Conservation (phyloP, 2,329 filamentous ascomycete genomes). For the Talaromyces sp. region DNA sequence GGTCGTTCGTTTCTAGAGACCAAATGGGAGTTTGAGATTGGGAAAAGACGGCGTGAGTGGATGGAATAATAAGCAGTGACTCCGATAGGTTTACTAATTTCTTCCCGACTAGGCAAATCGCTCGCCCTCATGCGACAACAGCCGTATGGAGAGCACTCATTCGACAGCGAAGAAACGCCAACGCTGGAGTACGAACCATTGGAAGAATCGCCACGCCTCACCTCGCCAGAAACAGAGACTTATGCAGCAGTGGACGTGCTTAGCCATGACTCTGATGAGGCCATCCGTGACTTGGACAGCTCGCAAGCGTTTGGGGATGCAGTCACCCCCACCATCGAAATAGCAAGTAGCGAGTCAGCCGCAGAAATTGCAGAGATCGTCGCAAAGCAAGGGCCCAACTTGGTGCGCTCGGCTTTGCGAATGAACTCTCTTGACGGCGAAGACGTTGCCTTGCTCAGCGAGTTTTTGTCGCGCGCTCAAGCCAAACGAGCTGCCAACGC, state of each 20-base stretch:
- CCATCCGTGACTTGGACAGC: background rate
- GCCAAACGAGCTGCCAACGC: slow-evolving; percentile 31
- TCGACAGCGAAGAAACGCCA: slow-evolving; percentile 1
- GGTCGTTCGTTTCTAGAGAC: slow-evolving; percentile 35
- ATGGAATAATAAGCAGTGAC: background rate
- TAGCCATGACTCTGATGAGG: slow-evolving; percentile 1
- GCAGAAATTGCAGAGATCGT: slow-evolving; percentile 20
- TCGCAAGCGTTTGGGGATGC: background rate
- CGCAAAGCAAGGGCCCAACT: slow-evolving; percentile 24
- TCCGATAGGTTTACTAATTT: slow-evolving; percentile 10
- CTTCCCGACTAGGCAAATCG: slow-evolving; percentile 9
- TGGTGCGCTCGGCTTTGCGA: slow-evolving; percentile 31
- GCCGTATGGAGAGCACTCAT: background rate
- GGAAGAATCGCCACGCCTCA: slow-evolving; percentile 1
- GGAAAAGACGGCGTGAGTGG: slow-evolving; percentile 13
- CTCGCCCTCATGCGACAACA: background rate
- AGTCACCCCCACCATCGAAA: background rate
- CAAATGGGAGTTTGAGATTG: slow-evolving; percentile 32
- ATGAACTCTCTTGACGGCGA: slow-evolving; percentile 32
- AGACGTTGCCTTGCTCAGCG: slow-evolving; percentile 33
- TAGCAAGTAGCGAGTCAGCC: slow-evolving; percentile 10
- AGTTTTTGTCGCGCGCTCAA: slow-evolving; percentile 36
- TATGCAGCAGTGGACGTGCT: background rate
- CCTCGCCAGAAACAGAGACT: background rate
- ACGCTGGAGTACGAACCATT: slow-evolving; percentile 2